Conservation (phyloP, 768 basidiomycete genomes). For the Ramaria rubella region DNA sequence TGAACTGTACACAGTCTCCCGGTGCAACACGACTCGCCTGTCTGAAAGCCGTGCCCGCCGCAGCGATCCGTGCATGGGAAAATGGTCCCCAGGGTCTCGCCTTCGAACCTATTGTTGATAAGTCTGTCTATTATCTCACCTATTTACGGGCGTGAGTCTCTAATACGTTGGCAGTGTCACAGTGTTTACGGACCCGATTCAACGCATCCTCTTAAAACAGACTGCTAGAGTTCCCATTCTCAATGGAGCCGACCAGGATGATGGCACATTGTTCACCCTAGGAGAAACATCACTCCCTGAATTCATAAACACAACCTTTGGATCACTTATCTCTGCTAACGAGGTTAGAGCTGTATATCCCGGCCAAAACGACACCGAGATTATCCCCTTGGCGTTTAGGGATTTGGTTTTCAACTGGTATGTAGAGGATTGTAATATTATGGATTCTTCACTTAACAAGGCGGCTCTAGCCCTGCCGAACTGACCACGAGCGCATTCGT, state of each 20-base stretch:
- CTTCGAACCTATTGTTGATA: constrained; percentile 6
- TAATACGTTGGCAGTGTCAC: not conserved
- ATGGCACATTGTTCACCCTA: constrained; percentile 16
- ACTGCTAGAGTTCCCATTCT: constrained; percentile 17
- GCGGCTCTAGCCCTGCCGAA: constrained; percentile 10
- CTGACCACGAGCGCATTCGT: constrained; percentile 12
- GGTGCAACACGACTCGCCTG: constrained; percentile 19
- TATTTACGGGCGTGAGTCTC: not conserved
- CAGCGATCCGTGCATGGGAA: constrained; percentile 15
- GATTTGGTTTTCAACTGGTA: constrained; percentile 16
- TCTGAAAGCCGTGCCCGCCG: constrained; percentile 18
- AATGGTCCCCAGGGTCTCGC: constrained; percentile 12
- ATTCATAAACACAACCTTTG: constrained; percentile 7
- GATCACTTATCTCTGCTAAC: constrained; percentile 3
- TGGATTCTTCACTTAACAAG: too few species aligned
- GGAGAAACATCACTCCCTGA: constrained; percentile 13
- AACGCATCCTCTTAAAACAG: constrained; percentile 13
- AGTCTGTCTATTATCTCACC: not conserved
- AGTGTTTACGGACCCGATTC: constrained; percentile 12
- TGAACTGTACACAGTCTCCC: constrained; percentile 16
- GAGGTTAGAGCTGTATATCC: constrained; percentile 17
- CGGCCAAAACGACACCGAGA: constrained; percentile 13
- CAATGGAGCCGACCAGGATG: constrained; percentile 16
- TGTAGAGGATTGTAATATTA: not conserved
- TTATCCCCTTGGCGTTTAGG: constrained; percentile 14